Base-by-base conservation (phyloP, 495 filamentous ascomycete species). In the Immersiella caudata region DNA sequence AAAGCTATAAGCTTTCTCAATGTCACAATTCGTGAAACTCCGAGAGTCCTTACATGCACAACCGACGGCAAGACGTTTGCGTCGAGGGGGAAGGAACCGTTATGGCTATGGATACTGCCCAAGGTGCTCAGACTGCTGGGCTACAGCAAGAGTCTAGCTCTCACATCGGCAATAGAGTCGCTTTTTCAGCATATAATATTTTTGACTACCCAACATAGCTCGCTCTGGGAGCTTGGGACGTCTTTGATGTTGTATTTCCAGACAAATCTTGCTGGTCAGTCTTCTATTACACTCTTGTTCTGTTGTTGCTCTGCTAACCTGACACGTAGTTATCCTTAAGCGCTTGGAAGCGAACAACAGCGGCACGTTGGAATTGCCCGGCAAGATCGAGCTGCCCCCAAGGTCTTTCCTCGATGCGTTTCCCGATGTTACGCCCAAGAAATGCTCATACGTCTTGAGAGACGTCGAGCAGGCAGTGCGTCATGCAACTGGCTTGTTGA, bases 21-120 rank as follows among this genome's bases (percentile, higher is more conserved):
- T 59, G 80, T 88, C 27, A 89, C 89, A 6, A 83, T 97, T 66
- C 83, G 86, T 61, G 90, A 92, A 71, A 90, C 88, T 4, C 94
- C 95, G 0, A 80, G 86, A 40, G 85, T 91, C 16, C 77, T 97
- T n/a, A 82, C 85, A 55, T 86, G 75, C 56, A 73, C 76, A 18
- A 76, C 79, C 46, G 78, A 78, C 21, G 66, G 67, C 0, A 71
- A 72, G 36, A 70, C 63, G 35, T 80, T 79, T 66, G 72, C 80
- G 27, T 82, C 82, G 62, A 81, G 83, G 62, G 81, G 84, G 49
- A 75, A 78, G 50, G 86, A 89, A 25, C 92, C 90, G 14, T 80
- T 97, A 24, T 91, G 89, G 80, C 74, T 92, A n/a, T 95, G 93
- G 92, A 79, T 98, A 6, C 74, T 92, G 21, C 87, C 89, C 16